Conservation (phyloP, 192 early-diverging fungal species). For the Podila minutissima region DNA sequence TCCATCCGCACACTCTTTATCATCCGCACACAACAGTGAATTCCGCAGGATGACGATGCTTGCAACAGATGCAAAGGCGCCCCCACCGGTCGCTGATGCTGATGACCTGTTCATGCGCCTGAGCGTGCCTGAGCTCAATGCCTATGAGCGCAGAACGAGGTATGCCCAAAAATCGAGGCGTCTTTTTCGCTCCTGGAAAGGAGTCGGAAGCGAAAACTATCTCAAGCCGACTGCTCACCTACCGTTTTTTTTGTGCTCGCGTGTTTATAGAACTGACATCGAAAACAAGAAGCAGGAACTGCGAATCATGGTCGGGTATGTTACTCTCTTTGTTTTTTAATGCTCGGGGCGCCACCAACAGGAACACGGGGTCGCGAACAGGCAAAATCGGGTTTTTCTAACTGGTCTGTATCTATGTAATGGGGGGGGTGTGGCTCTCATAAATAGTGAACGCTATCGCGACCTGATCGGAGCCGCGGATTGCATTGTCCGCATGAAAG, state of each 20-base stretch:
- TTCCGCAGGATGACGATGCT: background rate
- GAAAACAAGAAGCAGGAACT: slow-evolving; percentile 86
- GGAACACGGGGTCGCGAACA: background rate
- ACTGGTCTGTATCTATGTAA: background rate
- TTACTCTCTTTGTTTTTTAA: background rate
- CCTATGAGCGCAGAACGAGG: slow-evolving; percentile 58
- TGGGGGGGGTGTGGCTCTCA: too few species aligned
- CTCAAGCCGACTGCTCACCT: too few species aligned
- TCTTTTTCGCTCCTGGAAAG: too few species aligned
- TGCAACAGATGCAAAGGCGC: background rate
- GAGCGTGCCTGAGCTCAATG: slow-evolving; percentile 58
- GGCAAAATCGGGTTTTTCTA: background rate
- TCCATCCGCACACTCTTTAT: too few species aligned
- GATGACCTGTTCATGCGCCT: slow-evolving; percentile 54
- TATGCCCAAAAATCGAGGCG: background rate
- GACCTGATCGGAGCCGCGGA: slow-evolving; percentile 89
- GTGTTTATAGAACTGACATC: slow-evolving; percentile 67
- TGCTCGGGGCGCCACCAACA: background rate
- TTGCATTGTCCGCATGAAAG: slow-evolving; percentile 77
- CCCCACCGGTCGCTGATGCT: slow-evolving; percentile 25
- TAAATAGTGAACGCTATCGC: slow-evolving; percentile 80
- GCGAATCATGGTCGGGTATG: slow-evolving; percentile 87
- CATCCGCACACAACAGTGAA: too few species aligned
- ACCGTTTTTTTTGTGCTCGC: too few species aligned
- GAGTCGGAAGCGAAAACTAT: too few species aligned